Evolutionary conservation across 495 filamentous ascomycete species (phyloP).

Genomic region (Clavariopsis aquatica): DNA sequence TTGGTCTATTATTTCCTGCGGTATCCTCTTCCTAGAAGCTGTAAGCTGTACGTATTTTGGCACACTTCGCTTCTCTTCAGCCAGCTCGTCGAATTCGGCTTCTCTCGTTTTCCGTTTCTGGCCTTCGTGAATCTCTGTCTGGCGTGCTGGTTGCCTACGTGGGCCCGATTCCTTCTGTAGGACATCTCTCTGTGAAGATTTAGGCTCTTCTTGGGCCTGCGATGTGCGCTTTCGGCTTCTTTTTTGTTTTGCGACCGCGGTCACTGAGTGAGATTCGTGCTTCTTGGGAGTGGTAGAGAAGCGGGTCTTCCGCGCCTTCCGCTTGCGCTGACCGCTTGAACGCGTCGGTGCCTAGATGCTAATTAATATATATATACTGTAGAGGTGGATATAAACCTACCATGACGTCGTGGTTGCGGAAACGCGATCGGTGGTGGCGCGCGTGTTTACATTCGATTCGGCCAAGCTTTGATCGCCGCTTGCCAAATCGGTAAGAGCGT

Average conservation of each 20-base stretch:
- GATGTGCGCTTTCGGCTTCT: neutral
- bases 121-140: neutral
- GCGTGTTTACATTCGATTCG: conserved; percentile 4
- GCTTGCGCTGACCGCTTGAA: conserved; percentile 6
- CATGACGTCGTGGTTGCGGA: conserved; percentile 16
- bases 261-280: neutral
- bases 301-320: neutral
- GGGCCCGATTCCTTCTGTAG: neutral
- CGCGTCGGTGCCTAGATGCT: conserved; percentile 24
- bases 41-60: conserved; percentile 43
- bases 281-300: conserved; percentile 4
- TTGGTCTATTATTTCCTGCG: conserved; percentile 47
- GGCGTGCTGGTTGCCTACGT: neutral
- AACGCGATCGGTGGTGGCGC: conserved; percentile 1
- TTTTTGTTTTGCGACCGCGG: conserved; percentile 12
- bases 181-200: neutral
- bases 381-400: conserved; percentile 6
- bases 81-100: conserved; percentile 11
- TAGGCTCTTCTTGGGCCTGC: neutral
- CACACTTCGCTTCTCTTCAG: neutral
- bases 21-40: conserved; percentile 54
- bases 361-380: neutral
- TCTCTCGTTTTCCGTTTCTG: conserved; percentile 10
- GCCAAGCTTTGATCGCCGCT: conserved; percentile 19
- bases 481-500: neutral